phyloP scores from a whole-genome alignment of 192 early-diverging fungal species.

The Coemansia sp. region DNA sequence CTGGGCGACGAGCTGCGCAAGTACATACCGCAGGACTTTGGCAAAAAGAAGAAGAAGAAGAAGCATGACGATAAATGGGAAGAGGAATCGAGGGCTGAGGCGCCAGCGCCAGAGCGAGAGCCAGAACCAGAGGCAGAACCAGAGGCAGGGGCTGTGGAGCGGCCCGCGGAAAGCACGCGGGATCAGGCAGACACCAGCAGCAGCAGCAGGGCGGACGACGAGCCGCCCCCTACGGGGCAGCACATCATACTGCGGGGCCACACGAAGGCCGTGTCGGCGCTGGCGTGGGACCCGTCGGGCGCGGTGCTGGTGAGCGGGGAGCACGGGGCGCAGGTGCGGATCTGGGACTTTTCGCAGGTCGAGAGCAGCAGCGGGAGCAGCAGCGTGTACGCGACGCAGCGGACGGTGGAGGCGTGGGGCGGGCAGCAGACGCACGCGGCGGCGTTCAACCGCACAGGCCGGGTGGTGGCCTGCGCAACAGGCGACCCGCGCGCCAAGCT shows the following conservation, averaged over 20 bases:
- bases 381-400: slow-evolving; percentile 68
- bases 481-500: slow-evolving; percentile 72
- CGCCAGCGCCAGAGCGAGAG: too few species aligned
- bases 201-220: not conserved
- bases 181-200: not conserved
- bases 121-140: too few species aligned
- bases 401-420: slow-evolving; percentile 75
- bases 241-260: slow-evolving; percentile 20
- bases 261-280: slow-evolving; percentile 57
- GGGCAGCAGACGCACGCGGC: slow-evolving; percentile 85
- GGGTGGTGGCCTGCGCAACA: slow-evolving; percentile 79
- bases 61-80: not conserved
- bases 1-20: slow-evolving; percentile 48
- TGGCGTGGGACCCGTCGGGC: slow-evolving; percentile 84
- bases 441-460: slow-evolving; percentile 73
- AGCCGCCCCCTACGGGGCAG: slow-evolving; percentile 6
- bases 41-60: slow-evolving; percentile 50
- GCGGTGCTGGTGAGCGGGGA: slow-evolving; percentile 75
- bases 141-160: too few species aligned
- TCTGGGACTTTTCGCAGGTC: slow-evolving; percentile 88
- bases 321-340: slow-evolving; percentile 76
- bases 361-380: slow-evolving; percentile 59
- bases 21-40: slow-evolving; percentile 52
- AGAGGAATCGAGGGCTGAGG: too few species aligned
- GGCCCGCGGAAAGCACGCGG: too few species aligned